Percentiles rank a stretch among this genome's conserved stretches.
Evolutionary conservation across 441 rosid species (phyloP).

Genomic region (Codiaeum variegatum): DNA sequence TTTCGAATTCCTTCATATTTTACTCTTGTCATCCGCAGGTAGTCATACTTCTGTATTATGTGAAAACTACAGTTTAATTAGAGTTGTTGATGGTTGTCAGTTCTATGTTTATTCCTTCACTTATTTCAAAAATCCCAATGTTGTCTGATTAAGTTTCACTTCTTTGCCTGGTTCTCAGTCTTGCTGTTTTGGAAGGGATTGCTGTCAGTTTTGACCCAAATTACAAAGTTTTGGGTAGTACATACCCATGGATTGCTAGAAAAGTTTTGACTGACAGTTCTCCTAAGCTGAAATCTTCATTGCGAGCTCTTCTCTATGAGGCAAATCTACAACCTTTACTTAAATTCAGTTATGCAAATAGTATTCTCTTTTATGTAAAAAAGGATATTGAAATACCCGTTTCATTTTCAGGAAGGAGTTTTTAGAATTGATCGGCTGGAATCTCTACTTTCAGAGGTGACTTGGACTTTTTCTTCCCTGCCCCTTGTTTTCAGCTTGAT

Average conservation of each 20-base stretch:
- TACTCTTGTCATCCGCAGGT: slow-evolving; percentile 95
- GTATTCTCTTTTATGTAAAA: not conserved
- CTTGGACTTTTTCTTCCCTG: not conserved
- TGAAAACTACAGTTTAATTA: not conserved
- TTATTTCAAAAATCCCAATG: not conserved
- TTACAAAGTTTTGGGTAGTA: slow-evolving; percentile 94
- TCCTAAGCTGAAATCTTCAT: slow-evolving; percentile 75
- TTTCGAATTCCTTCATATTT: slow-evolving; percentile 92
- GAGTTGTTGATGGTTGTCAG: not conserved
- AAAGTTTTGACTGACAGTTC: slow-evolving; percentile 87
- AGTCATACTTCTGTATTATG: slow-evolving; percentile 13
- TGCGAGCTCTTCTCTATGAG: slow-evolving; percentile 77
- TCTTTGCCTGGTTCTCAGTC: slow-evolving; percentile 42
- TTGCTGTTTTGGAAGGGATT: slow-evolving; percentile 96
- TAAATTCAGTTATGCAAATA: slow-evolving; percentile 1
- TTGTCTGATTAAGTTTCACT: slow-evolving; percentile 12
- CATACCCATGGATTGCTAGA: slow-evolving; percentile 97
- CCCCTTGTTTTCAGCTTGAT: not conserved
- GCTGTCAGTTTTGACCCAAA: slow-evolving; percentile 73
- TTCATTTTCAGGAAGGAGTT: slow-evolving; percentile 64
- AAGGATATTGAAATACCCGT: slow-evolving; percentile 12
- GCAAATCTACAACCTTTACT: slow-evolving; percentile 30
- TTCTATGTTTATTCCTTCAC: not conserved
- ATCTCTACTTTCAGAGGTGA: slow-evolving; percentile 81
- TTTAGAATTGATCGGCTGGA: slow-evolving; percentile 95